A percentile compares a stretch with the other conserved stretches of the same genome.
Conservation (phyloP, 2,329 filamentous ascomycete species). For the Colletotrichum scovillei region DNA sequence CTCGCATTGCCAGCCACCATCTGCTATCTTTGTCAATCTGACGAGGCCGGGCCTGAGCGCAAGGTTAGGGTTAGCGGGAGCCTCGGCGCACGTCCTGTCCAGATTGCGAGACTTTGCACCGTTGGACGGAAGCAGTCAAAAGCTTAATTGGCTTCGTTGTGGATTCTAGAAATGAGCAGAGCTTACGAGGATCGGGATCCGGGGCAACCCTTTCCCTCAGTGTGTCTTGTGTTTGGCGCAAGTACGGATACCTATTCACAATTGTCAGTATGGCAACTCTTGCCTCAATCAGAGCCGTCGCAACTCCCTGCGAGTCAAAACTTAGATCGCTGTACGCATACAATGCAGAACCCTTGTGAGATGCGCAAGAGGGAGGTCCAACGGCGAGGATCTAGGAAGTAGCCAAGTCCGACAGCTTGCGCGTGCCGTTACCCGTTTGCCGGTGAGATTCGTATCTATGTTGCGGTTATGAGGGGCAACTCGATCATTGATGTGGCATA, state of each 20-base stretch:
- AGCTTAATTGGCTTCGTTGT: constrained; percentile 14
- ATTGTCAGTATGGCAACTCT: not conserved
- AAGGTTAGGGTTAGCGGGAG: not conserved
- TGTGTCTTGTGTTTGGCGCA: too few species aligned
- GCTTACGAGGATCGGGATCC: not conserved
- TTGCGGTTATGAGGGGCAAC: not conserved
- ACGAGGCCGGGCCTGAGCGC: not conserved
- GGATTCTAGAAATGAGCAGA: not conserved
- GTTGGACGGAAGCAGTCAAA: not conserved
- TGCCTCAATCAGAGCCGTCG: not conserved
- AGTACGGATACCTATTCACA: too few species aligned
- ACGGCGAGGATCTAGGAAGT: not conserved
- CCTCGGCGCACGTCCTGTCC: not conserved
- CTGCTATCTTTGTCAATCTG: not conserved
- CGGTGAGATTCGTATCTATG: not conserved
- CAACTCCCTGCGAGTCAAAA: not conserved
- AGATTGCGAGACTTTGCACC: not conserved
- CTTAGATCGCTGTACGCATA: not conserved
- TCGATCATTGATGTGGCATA: not conserved
- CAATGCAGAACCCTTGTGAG: not conserved
- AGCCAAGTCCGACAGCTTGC: not conserved
- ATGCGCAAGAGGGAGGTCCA: not conserved
- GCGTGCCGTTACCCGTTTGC: not conserved
- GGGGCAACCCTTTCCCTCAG: not conserved
- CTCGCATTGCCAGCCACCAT: not conserved